Percentiles rank a stretch among this genome's conserved stretches.
Evolutionary conservation across 805 yeast genomes (phyloP).

Genomic region (Metschnikowia vanudenii): DNA sequence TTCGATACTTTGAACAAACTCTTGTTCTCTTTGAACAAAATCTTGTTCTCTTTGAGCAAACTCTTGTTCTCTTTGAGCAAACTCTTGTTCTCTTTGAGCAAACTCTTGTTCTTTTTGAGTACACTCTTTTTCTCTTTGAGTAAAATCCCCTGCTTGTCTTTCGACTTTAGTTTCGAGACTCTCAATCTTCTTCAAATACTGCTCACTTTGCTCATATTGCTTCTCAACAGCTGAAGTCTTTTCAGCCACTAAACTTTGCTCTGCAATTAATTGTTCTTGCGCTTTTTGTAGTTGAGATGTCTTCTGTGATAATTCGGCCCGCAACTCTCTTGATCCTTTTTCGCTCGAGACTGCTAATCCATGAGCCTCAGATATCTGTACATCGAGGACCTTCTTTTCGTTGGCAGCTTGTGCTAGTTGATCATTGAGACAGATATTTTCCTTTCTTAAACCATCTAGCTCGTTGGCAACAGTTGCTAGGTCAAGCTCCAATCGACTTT

Average conservation of each 20-base stretch:
- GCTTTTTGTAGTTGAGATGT: neutral
- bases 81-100: neutral
- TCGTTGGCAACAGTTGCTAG: neutral
- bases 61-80: neutral
- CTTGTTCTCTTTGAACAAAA: neutral
- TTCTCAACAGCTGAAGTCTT: neutral
- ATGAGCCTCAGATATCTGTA: neutral
- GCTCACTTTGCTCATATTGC: conserved; percentile 1
- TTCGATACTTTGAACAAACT: neutral
- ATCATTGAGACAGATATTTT: neutral
- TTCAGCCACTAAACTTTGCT: neutral
- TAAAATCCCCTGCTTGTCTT: neutral
- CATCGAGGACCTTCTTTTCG: neutral
- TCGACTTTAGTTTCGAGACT: neutral
- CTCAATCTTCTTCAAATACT: neutral
- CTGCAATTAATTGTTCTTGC: neutral
- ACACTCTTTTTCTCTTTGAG: neutral
- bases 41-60: neutral
- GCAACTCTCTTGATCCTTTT: neutral
- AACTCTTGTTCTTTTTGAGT: neutral
- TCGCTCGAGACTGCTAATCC: neutral
- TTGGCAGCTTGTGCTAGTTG: neutral
- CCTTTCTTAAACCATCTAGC: neutral
- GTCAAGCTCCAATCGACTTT: neutral
- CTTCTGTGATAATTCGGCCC: neutral